Percentiles rank a stretch among this genome's conserved stretches.
Evolutionary conservation across 495 filamentous ascomycete genomes (phyloP).

Genomic region (Delitschia confertaspora): DNA sequence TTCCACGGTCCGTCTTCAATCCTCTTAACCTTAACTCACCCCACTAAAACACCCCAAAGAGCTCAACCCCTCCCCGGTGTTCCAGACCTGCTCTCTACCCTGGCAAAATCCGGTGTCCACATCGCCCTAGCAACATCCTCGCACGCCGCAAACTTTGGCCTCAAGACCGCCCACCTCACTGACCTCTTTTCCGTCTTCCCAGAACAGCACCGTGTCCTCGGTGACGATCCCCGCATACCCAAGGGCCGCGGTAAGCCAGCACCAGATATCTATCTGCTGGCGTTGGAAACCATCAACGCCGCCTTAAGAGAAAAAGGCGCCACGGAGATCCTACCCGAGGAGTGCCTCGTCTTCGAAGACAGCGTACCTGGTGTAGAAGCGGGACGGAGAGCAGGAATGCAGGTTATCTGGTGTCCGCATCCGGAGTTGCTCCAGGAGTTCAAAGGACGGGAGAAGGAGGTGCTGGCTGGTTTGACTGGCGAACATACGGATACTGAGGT

Average conservation of each 20-base stretch:
- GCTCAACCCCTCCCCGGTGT: slow-evolving; percentile 74
- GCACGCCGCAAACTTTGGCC: slow-evolving; percentile 55
- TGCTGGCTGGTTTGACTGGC: slow-evolving; percentile 74
- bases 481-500: slow-evolving; percentile 45
- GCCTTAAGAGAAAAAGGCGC: slow-evolving; percentile 52
- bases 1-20: no score
- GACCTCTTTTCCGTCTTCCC: slow-evolving; percentile 70
- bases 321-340: slow-evolving; percentile 61
- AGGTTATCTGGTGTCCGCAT: slow-evolving; percentile 90
- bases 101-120: slow-evolving; percentile 50
- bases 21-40: no score
- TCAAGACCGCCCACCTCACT: slow-evolving; percentile 70
- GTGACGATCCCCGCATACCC: slow-evolving; percentile 77
- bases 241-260: slow-evolving; percentile 80
- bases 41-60: no score
- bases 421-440: slow-evolving; percentile 67
- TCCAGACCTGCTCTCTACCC: slow-evolving; percentile 50
- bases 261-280: slow-evolving; percentile 90
- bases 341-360: slow-evolving; percentile 96
- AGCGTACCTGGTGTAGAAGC: slow-evolving; percentile 87
- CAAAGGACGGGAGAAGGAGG: slow-evolving; percentile 64
- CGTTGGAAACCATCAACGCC: slow-evolving; percentile 75
- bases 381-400: slow-evolving; percentile 86
- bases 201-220: slow-evolving; percentile 58
- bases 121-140: slow-evolving; percentile 84